A percentile compares a stretch with the other conserved stretches of the same genome.
Evolutionary conservation across 805 yeast species (phyloP).

Genomic region (Starmerella bombicola): DNA sequence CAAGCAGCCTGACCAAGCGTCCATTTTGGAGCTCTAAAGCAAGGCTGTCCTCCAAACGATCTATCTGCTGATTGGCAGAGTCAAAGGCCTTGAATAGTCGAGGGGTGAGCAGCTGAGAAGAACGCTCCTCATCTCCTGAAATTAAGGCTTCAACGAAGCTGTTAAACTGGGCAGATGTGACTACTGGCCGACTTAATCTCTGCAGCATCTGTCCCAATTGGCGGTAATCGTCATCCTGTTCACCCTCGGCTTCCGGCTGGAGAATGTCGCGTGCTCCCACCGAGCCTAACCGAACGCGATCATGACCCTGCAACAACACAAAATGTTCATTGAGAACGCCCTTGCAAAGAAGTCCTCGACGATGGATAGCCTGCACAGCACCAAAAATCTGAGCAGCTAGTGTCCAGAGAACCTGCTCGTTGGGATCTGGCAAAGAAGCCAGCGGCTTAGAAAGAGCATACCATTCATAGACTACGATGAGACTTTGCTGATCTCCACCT

Average conservation of each 20-base stretch:
- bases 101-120: slow-evolving; percentile 21
- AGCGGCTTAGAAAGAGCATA: slow-evolving; percentile 66
- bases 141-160: slow-evolving; percentile 20
- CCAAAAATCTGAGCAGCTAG: slow-evolving; percentile 62
- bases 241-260: slow-evolving; percentile 23
- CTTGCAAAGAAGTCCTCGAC: slow-evolving; percentile 50
- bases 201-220: slow-evolving; percentile 49
- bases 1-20: slow-evolving; percentile 64
- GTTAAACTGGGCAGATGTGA: slow-evolving; percentile 19
- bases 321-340: slow-evolving; percentile 44
- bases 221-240: slow-evolving; percentile 45
- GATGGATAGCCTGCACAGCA: slow-evolving; percentile 58
- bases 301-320: slow-evolving; percentile 58
- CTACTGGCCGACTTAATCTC: slow-evolving; percentile 35
- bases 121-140: slow-evolving; percentile 16
- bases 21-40: slow-evolving; percentile 76
- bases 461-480: slow-evolving; percentile 72
- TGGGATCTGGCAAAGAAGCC: slow-evolving; percentile 41
- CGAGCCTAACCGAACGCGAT: slow-evolving; percentile 57
- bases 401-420: slow-evolving; percentile 56
- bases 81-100: slow-evolving; percentile 22
- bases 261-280: slow-evolving; percentile 63
- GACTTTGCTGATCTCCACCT: slow-evolving; percentile 13
- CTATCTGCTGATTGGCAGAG: slow-evolving; percentile 21
- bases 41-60: slow-evolving; percentile 32